Base-by-base conservation (phyloP, 2,329 filamentous ascomycete species). In the Monosporascus sp. region DNA sequence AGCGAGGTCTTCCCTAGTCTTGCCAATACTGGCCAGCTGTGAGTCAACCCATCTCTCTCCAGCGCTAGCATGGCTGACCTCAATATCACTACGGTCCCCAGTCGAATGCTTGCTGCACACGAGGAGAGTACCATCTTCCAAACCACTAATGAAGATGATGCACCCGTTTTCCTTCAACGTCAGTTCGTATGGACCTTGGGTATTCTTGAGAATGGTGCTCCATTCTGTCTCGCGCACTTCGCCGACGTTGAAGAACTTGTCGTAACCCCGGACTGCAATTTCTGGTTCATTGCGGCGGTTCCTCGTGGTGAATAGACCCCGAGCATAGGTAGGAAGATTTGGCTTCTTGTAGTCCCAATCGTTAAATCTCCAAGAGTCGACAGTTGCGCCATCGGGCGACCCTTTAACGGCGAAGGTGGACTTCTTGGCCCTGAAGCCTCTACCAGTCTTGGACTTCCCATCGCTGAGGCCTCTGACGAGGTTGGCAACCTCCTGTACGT, bases 71-170 rank as follows among this genome's bases (percentile, higher is more conserved):
- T 99, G 94, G 72, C 90, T 97, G 53, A 88, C 60, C 31, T 85
- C 79, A 5, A 77, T 73, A 66, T 95, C 90, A 22, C 72, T 72
- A n/a, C 93, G 82, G 24, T 83, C 77, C 7, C 94, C 94, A 0
- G 92, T 97, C 0, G 94, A 97, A 70, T 99, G 94, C 68, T 99
- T 99, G 78, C 93, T 97, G 81, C 93, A 97, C n/a, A 99, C 92
- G 7, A 99, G 77, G 9, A 99, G 77, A 1, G 89, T 91, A 37
- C 84, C 92, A 64, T 97, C 92, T 64, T 95, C 89, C 22, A 99
- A 78, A 15, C 92, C 94, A 17, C 91, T 87, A 45, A 99, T 85
- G 75, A 99, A 99, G 62, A 99, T 97, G 71, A 99, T 99, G 71
- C 94, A 99, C n/a, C 94, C 94, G 65, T 99, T 99, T 72, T 99